A percentile compares a stretch with the other conserved stretches of the same genome.
These are phyloP conservation scores for Acanthamoeba culbertsoni DNA, from an alignment of 208 protist species.

Conservation along the genomic window DNA sequence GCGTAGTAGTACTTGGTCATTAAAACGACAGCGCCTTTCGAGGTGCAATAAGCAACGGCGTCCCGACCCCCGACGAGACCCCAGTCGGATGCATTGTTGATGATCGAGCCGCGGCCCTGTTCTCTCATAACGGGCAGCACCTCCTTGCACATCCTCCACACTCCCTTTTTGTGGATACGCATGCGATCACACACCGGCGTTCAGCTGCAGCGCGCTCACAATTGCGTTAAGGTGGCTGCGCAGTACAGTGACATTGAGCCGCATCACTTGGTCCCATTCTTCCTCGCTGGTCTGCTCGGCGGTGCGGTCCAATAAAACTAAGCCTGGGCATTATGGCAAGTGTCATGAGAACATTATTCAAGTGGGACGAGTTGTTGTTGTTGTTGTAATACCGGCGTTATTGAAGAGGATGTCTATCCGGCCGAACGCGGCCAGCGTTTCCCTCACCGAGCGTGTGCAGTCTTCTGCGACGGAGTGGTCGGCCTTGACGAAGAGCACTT, in stretches of 20 bases:
- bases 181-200: background rate
- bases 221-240: background rate
- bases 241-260: constrained; percentile 31
- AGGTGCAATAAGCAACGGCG: constrained; percentile 61
- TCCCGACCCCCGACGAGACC: constrained; percentile 29
- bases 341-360: background rate
- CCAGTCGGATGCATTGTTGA: constrained; percentile 64
- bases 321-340: no score
- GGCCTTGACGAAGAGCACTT: constrained; percentile 21
- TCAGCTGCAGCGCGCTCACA: background rate
- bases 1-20: constrained; percentile 21
- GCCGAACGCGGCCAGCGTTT: constrained; percentile 28
- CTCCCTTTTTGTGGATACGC: background rate
- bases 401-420: constrained; percentile 61
- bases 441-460: constrained; percentile 4
- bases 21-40: constrained; percentile 58
- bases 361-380: background rate
- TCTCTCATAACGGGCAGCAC: background rate
- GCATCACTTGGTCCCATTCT: constrained; percentile 61
- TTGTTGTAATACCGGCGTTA: constrained; percentile 57
- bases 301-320: constrained; percentile 45
- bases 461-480: constrained; percentile 47
- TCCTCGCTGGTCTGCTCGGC: constrained; percentile 60
- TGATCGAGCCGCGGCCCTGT: background rate
- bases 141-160: background rate